These are phyloP conservation scores for Agapanthus africanus DNA, from an alignment of 106 monocot species.

Conservation along the genomic window DNA sequence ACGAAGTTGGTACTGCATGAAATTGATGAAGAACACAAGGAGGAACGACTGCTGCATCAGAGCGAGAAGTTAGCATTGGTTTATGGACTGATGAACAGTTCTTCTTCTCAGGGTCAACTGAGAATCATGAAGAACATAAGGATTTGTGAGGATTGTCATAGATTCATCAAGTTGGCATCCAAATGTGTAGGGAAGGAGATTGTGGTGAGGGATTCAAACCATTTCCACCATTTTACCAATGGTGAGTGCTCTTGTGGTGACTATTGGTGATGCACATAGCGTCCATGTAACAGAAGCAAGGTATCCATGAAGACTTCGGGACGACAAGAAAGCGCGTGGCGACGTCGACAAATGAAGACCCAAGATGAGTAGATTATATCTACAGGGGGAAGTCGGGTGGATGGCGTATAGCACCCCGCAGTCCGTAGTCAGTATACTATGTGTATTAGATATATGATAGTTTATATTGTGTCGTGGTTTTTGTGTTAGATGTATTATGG, in stretches of 20 bases:
- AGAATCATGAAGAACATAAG: constrained; percentile 88
- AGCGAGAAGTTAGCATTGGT: constrained; percentile 68
- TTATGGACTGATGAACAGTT: constrained; percentile 58
- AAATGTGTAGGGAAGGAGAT: constrained; percentile 38
- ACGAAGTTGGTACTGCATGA: constrained; percentile 50
- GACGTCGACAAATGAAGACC: too few relatives aligned
- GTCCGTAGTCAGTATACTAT: too few relatives aligned
- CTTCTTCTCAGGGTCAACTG: constrained; percentile 21
- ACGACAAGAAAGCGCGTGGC: too few relatives aligned
- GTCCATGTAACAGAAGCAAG: too few relatives aligned
- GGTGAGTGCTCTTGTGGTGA: constrained; percentile 60
- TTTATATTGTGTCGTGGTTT: too few relatives aligned
- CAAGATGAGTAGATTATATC: too few relatives aligned
- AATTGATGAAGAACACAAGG: constrained; percentile 42
- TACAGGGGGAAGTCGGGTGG: too few relatives aligned
- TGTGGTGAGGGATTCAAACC: constrained; percentile 54
- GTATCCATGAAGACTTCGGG: too few relatives aligned
- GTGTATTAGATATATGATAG: too few relatives aligned
- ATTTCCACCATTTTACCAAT: constrained; percentile 65
- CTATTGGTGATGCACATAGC: constrained; percentile 41
- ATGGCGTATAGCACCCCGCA: too few relatives aligned
- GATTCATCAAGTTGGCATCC: constrained; percentile 62
- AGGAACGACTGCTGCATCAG: constrained; percentile 49
- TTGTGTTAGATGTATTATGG: too few relatives aligned
- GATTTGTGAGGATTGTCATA: constrained; percentile 79